phyloP scores from a whole-genome alignment of 139 green algal species.

The Chlamydomonas urium region DNA sequence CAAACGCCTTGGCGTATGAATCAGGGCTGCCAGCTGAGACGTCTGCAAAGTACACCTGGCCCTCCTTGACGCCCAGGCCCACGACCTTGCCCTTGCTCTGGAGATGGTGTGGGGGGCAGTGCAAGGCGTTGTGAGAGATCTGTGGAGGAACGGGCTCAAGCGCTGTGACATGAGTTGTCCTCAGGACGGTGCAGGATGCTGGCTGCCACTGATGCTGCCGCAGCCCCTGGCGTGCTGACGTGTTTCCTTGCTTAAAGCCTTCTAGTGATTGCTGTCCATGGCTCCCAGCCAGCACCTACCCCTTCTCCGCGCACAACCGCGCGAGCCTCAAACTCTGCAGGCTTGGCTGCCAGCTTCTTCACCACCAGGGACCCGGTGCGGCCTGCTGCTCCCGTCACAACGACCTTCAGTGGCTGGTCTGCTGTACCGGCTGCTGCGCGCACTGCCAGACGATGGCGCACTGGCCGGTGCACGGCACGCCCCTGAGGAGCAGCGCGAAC shows the following conservation, averaged over 20 bases:
- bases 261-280: too few species aligned
- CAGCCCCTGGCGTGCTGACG: too few species aligned
- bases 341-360: constrained; percentile 56
- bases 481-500: neutral
- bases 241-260: too few species aligned
- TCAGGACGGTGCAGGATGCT: too few species aligned
- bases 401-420: constrained; percentile 40
- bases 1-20: constrained; percentile 13
- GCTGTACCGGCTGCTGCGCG: neutral
- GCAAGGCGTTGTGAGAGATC: too few species aligned
- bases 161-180: too few species aligned
- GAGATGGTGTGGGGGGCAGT: too few species aligned
- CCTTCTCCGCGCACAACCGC: constrained; percentile 56
- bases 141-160: too few species aligned
- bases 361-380: constrained; percentile 61
- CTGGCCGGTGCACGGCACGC: too few species aligned
- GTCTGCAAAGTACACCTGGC: constrained; percentile 7
- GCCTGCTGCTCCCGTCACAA: constrained; percentile 70
- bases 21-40: neutral
- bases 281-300: too few species aligned
- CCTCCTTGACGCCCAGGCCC: neutral
- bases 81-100: constrained; percentile 11
- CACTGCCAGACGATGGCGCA: neutral
- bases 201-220: too few species aligned
- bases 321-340: constrained; percentile 29